Conservation (phyloP, 305 asterid species). For the Striga hermonthica region DNA sequence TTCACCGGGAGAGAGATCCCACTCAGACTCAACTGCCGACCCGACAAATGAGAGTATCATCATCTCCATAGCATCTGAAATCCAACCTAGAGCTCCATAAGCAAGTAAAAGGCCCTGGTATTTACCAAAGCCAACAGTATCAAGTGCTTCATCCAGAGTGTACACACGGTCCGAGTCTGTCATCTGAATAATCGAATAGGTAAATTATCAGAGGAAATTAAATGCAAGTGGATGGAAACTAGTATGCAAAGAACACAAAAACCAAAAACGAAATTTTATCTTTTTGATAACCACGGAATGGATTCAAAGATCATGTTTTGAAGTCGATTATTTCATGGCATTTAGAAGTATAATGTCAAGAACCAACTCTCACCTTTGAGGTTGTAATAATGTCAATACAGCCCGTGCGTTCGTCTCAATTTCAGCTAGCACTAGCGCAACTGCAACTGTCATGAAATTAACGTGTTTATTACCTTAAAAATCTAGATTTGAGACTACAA, state of each 20-base stretch:
- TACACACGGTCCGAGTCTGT: slow-evolving; percentile 37
- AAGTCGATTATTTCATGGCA: slow-evolving; percentile 7
- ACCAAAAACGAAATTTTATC: too few relatives aligned
- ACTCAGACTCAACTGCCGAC: slow-evolving; percentile 63
- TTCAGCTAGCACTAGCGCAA: slow-evolving; percentile 14
- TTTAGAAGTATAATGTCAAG: slow-evolving; percentile 9
- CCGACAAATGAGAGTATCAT: slow-evolving; percentile 85
- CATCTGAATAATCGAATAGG: slow-evolving; percentile 36
- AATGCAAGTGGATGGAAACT: background rate
- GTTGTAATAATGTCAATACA: slow-evolving; percentile 1
- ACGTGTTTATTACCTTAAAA: too few relatives aligned
- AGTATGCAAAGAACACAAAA: background rate
- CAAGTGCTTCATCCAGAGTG: slow-evolving; percentile 78
- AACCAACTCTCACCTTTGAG: slow-evolving; percentile 24
- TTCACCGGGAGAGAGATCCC: slow-evolving; percentile 70
- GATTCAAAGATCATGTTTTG: background rate
- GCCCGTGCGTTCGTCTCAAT: slow-evolving; percentile 21
- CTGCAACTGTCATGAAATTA: slow-evolving; percentile 15
- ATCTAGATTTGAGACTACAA: too few relatives aligned
- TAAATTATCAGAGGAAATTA: background rate
- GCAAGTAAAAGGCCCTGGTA: slow-evolving; percentile 62
- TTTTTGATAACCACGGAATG: background rate
- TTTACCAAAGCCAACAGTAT: slow-evolving; percentile 66
- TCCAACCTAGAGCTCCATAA: slow-evolving; percentile 73
- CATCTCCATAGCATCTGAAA: slow-evolving; percentile 79